Percentiles rank a stretch among this genome's conserved stretches.
Conservation (phyloP, 2,329 filamentous ascomycete species). For the Graphilbum sp. region DNA sequence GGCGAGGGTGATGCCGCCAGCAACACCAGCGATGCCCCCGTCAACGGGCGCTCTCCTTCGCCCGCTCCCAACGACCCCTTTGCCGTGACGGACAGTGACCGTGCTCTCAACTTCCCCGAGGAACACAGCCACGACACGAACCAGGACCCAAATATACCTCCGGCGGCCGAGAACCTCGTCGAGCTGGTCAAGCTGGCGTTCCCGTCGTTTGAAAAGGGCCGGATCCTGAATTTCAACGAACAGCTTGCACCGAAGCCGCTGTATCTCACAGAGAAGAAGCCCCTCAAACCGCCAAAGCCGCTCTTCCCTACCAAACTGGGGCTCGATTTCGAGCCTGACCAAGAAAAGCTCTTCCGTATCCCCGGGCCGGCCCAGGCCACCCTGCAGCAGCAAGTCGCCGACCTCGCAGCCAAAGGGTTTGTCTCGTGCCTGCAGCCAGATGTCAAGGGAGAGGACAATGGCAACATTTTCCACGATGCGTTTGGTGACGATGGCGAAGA, state of each 20-base stretch:
- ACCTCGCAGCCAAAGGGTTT: slow-evolving; percentile 30
- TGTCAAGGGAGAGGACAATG: slow-evolving; percentile 24
- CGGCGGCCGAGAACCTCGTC: slow-evolving; percentile 53
- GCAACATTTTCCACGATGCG: slow-evolving; percentile 20
- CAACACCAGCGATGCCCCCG: slow-evolving; percentile 9
- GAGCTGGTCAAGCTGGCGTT: slow-evolving; percentile 67
- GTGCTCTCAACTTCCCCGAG: slow-evolving; percentile 25
- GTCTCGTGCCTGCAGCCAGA: slow-evolving; percentile 24
- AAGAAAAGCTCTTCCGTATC: slow-evolving; percentile 74
- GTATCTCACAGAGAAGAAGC: slow-evolving; percentile 62
- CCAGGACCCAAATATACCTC: slow-evolving; percentile 47
- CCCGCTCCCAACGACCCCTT: slow-evolving; percentile 12
- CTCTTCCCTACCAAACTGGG: slow-evolving; percentile 77
- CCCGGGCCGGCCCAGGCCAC: slow-evolving; percentile 37
- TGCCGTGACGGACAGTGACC: slow-evolving; percentile 15
- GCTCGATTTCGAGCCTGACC: slow-evolving; percentile 71
- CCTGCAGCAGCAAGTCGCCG: slow-evolving; percentile 40
- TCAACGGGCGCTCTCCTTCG: slow-evolving; percentile 16
- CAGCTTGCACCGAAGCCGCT: slow-evolving; percentile 70
- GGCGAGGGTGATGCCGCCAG: not conserved
- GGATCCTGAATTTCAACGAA: slow-evolving; percentile 63
- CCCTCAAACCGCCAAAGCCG: slow-evolving; percentile 62
- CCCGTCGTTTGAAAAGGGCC: slow-evolving; percentile 62
- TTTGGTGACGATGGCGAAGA: slow-evolving; percentile 27
- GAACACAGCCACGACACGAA: slow-evolving; percentile 30